Percentiles rank a stretch among this genome's conserved stretches.
These are phyloP conservation scores for Metroxylon sagu DNA, from an alignment of 176 grass and related monocot genomes.

Conservation along the genomic window DNA sequence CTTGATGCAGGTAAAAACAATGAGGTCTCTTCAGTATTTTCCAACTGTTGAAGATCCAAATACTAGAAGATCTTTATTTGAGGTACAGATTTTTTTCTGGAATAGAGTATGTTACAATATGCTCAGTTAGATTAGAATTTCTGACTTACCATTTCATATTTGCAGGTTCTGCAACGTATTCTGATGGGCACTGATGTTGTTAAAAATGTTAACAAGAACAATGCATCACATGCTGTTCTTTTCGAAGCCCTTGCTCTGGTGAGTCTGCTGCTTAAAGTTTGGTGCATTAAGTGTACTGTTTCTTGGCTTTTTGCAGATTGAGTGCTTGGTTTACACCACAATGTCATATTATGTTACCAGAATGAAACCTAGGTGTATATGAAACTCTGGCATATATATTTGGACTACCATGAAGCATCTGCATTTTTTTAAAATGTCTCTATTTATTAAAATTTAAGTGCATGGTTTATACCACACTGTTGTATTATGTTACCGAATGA, in stretches of 20 bases:
- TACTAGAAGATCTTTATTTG: conserved; percentile 89
- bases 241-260: conserved; percentile 99
- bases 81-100: conserved; percentile 33
- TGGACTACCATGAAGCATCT: no score
- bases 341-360: no score
- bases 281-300: background rate
- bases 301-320: no score
- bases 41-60: conserved; percentile 87
- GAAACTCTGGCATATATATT: no score
- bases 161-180: conserved; percentile 94
- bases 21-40: conserved; percentile 98
- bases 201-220: conserved; percentile 99
- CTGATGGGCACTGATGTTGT: conserved; percentile 99
- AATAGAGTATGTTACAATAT: conserved; percentile 4
- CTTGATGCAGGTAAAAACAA: conserved; percentile 86
- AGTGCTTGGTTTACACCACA: no score
- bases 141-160: conserved; percentile 1
- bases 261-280: conserved; percentile 20
- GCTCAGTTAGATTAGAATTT: conserved; percentile 3
- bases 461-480: no score
- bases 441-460: no score
- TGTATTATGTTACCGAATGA: no score
- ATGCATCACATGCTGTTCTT: conserved; percentile 97
- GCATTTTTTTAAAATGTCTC: no score
- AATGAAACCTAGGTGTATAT: no score